Percentiles rank a stretch among this genome's conserved stretches.
Conservation (phyloP, 768 basidiomycete genomes). For the Hygrophorus pudorinus region DNA sequence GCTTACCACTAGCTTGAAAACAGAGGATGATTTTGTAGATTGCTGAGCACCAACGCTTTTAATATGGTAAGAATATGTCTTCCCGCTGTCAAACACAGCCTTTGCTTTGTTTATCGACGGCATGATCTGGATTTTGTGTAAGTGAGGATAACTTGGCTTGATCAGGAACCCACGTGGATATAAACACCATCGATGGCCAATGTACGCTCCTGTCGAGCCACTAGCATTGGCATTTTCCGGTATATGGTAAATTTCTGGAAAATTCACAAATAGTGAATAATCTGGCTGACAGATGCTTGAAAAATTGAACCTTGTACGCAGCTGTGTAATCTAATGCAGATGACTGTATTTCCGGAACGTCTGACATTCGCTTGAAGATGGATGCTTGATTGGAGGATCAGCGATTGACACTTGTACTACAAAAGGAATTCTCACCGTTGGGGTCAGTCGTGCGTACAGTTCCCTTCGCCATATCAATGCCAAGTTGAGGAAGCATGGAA, state of each 20-base stretch:
- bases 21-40: constrained; percentile 65
- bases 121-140: constrained; percentile 54
- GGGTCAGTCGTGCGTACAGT: constrained; percentile 78
- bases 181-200: constrained; percentile 95
- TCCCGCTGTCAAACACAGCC: constrained; percentile 80
- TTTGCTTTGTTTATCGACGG: constrained; percentile 70
- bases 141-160: not conserved
- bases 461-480: constrained; percentile 56
- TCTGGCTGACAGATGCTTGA: not conserved
- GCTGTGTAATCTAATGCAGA: constrained; percentile 69
- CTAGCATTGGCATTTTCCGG: constrained; percentile 90
- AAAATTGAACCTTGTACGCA: constrained; percentile 70
- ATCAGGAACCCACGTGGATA: constrained; percentile 52
- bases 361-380: constrained; percentile 85
- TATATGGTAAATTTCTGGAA: constrained; percentile 81
- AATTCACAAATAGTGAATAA: not conserved
- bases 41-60: constrained; percentile 78
- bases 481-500: constrained; percentile 64
- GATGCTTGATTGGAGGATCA: constrained; percentile 45
- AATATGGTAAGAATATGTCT: constrained; percentile 89
- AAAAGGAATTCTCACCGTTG: constrained; percentile 47
- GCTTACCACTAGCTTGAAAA: constrained; percentile 85
- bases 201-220: constrained; percentile 81
- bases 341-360: constrained; percentile 50
- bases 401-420: not conserved